These are phyloP conservation scores for Ophiosphaerella narmari DNA, from an alignment of 2,329 filamentous ascomycete species.

Conservation along the genomic window DNA sequence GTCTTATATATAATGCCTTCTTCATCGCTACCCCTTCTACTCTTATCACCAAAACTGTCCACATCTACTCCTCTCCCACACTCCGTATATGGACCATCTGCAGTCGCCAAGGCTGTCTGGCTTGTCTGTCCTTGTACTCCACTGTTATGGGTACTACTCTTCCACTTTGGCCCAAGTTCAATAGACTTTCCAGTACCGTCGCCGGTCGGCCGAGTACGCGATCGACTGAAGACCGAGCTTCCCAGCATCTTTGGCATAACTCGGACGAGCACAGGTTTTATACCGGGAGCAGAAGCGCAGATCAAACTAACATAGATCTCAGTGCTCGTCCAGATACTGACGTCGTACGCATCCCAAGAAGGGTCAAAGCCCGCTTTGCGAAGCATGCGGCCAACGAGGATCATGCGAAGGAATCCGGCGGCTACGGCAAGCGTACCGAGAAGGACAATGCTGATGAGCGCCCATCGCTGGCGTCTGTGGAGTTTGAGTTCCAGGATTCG, in stretches of 20 bases:
- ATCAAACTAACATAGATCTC: conserved; percentile 27
- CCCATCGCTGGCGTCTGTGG: conserved; percentile 18
- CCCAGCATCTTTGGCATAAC: conserved; percentile 26
- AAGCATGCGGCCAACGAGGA: conserved; percentile 18
- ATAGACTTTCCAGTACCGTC: conserved; percentile 4
- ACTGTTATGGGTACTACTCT: conserved; percentile 7
- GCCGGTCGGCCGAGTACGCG: background rate
- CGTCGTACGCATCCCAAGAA: conserved; percentile 28
- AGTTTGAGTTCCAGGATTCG: conserved; percentile 21
- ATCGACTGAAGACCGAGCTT: conserved; percentile 12
- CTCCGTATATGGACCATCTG: conserved; percentile 14
- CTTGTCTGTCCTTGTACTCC: conserved; percentile 5
- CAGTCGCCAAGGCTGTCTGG: conserved; percentile 8
- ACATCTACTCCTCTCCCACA: conserved; percentile 13
- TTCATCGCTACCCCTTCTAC: background rate
- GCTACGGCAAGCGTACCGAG: conserved; percentile 21
- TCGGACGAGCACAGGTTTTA: conserved; percentile 22
- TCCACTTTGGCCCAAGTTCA: conserved; percentile 17
- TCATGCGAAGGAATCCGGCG: conserved; percentile 24
- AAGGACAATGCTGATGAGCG: conserved; percentile 19
- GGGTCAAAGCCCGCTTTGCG: conserved; percentile 19
- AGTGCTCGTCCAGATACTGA: conserved; percentile 27
- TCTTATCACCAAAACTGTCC: conserved; percentile 1
- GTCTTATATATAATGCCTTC: conserved; percentile 1
- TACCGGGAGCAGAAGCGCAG: conserved; percentile 26